phyloP scores from a whole-genome alignment of 495 filamentous ascomycete species.

The Viridothelium virens region DNA sequence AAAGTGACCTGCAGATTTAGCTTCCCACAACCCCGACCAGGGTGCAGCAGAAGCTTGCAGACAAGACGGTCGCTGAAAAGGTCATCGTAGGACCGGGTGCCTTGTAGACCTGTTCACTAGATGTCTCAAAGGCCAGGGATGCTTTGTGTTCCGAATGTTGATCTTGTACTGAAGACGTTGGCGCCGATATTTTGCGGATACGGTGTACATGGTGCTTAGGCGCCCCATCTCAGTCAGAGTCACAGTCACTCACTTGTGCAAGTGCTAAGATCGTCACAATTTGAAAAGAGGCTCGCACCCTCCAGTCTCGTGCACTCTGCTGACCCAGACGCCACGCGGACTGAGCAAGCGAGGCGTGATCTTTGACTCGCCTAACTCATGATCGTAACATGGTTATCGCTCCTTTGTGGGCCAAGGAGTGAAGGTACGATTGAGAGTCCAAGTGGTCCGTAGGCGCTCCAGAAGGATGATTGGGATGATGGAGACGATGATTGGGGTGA shows the following conservation, averaged over 20 bases:
- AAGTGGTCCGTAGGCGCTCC: too few relatives aligned
- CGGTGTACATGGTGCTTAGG: background rate
- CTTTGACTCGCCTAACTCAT: background rate
- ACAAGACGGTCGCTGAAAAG: background rate
- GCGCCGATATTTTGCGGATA: background rate
- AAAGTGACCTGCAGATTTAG: background rate
- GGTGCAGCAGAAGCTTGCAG: background rate
- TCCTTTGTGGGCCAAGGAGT: background rate
- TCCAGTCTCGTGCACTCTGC: background rate
- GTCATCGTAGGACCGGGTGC: background rate
- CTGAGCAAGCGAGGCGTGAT: background rate
- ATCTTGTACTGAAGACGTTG: background rate
- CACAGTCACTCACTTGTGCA: background rate
- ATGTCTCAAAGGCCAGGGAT: background rate
- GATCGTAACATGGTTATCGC: background rate
- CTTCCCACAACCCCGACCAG: background rate
- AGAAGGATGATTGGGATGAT: too few relatives aligned
- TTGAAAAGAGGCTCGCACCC: background rate
- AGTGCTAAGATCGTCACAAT: background rate
- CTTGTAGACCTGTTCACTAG: background rate
- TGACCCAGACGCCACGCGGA: background rate
- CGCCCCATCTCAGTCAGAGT: constrained; percentile 8
- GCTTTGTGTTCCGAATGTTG: background rate
- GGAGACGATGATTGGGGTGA: background rate
- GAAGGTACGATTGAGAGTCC: background rate